Conservation (phyloP, 2,329 filamentous ascomycete species). For the Paraphoma sp. region DNA sequence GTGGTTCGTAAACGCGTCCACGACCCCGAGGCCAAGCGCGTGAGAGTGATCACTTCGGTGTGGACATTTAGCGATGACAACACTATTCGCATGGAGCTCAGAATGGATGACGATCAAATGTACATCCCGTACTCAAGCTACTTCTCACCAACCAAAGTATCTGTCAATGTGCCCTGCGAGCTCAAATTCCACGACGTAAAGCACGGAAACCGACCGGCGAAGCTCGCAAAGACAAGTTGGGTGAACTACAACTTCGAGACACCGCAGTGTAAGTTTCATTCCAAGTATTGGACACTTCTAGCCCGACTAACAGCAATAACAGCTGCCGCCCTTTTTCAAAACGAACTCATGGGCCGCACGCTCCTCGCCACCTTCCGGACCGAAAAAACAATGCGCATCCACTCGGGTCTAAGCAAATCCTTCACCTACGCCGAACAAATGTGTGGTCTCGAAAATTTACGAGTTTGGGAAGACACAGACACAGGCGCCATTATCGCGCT, state of each 20-base stretch:
- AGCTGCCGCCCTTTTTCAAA: constrained; percentile 52
- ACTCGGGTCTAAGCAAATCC: constrained; percentile 50
- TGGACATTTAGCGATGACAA: constrained; percentile 55
- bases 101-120: constrained; percentile 49
- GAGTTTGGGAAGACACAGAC: constrained; percentile 55
- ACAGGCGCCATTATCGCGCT: constrained; percentile 52
- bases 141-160: constrained; percentile 54
- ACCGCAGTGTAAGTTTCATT: constrained; percentile 23
- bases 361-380: constrained; percentile 53
- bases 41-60: constrained; percentile 51
- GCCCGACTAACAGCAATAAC: constrained; percentile 2
- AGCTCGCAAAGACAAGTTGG: constrained; percentile 51
- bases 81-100: constrained; percentile 51
- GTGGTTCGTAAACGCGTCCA: constrained; percentile 54
- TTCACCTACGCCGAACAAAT: constrained; percentile 57
- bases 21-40: constrained; percentile 36
- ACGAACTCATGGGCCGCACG: constrained; percentile 53
- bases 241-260: constrained; percentile 54
- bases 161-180: constrained; percentile 46
- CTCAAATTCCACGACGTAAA: constrained; percentile 50
- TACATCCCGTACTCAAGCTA: constrained; percentile 55
- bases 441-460: constrained; percentile 55
- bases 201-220: constrained; percentile 43
- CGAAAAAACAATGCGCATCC: constrained; percentile 53
- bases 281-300: not conserved